These are phyloP conservation scores for Coemansia sp. DNA, from an alignment of 192 early-diverging fungal genomes.

Conservation along the genomic window DNA sequence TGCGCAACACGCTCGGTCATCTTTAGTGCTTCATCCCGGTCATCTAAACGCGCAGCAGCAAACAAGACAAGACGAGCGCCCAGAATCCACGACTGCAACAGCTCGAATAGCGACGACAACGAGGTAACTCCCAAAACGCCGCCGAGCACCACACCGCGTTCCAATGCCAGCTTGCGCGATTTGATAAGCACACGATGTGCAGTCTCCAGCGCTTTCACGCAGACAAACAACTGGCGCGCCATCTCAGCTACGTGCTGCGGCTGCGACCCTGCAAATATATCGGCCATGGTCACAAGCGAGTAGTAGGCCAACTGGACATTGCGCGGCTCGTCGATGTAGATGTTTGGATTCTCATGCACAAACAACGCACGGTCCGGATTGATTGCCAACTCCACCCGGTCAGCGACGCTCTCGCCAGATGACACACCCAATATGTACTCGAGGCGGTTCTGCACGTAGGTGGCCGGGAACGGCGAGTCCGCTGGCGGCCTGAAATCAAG, in stretches of 20 bases:
- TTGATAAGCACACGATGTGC: slow-evolving; percentile 14
- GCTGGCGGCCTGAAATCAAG: slow-evolving; percentile 53
- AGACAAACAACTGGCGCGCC: slow-evolving; percentile 5
- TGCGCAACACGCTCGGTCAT: no score
- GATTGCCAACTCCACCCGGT: slow-evolving; percentile 22
- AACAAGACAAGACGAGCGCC: slow-evolving; percentile 41
- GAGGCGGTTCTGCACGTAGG: slow-evolving; percentile 30
- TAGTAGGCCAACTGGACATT: slow-evolving; percentile 57
- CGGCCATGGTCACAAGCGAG: slow-evolving; percentile 28
- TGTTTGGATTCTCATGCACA: slow-evolving; percentile 70
- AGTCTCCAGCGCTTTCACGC: slow-evolving; percentile 31
- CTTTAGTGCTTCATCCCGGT: not conserved
- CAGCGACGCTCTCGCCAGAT: not conserved
- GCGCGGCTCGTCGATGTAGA: slow-evolving; percentile 68
- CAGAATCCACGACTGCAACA: slow-evolving; percentile 46
- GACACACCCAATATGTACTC: slow-evolving; percentile 19
- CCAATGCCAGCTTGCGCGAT: not conserved
- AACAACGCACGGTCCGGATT: slow-evolving; percentile 61
- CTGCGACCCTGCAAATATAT: not conserved
- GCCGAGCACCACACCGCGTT: slow-evolving; percentile 5
- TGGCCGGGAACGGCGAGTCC: slow-evolving; percentile 23
- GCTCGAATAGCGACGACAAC: slow-evolving; percentile 27
- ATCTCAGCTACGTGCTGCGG: not conserved
- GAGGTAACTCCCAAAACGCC: slow-evolving; percentile 28
- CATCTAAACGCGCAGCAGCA: slow-evolving; percentile 13